A percentile compares a stretch with the other conserved stretches of the same genome.
phyloP scores from a whole-genome alignment of 177 flowering plant species.

The Telopea speciosissima region DNA sequence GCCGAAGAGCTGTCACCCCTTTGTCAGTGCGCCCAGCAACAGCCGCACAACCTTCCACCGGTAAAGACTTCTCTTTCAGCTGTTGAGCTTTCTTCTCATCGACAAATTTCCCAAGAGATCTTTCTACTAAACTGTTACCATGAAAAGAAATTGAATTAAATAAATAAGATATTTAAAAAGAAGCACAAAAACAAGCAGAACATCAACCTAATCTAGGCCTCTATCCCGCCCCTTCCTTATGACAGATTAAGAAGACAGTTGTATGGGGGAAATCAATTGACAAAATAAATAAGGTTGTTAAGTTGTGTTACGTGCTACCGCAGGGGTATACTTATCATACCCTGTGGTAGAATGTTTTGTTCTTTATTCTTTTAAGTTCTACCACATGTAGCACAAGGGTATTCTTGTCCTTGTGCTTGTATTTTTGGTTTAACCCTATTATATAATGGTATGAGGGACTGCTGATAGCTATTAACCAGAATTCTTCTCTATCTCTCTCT shows the following conservation, averaged over 20 bases:
- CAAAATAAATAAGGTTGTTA: background rate
- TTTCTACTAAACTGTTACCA: conserved; percentile 53
- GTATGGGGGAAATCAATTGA: background rate
- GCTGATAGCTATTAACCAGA: too few species aligned
- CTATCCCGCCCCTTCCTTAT: background rate
- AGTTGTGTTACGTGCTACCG: too few species aligned
- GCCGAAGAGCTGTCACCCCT: conserved; percentile 87
- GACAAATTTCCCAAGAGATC: conserved; percentile 66
- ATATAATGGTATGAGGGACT: too few species aligned
- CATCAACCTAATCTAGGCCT: background rate
- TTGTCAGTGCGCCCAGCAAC: conserved; percentile 99
- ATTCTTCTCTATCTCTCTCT: too few species aligned
- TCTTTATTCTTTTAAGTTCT: too few species aligned
- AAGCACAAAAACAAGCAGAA: background rate
- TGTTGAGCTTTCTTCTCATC: conserved; percentile 71
- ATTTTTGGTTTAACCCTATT: too few species aligned
- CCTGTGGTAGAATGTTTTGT: too few species aligned
- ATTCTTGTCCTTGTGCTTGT: too few species aligned
- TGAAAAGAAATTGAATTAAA: background rate
- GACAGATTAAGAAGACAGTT: background rate
- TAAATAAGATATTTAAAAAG: background rate
- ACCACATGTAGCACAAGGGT: too few species aligned
- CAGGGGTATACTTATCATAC: too few species aligned
- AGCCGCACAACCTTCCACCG: conserved; percentile 57
- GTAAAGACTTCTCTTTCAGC: conserved; percentile 58